These are phyloP conservation scores for Cicer chorassanicum DNA, from an alignment of 306 rosid genomes.

Conservation along the genomic window DNA sequence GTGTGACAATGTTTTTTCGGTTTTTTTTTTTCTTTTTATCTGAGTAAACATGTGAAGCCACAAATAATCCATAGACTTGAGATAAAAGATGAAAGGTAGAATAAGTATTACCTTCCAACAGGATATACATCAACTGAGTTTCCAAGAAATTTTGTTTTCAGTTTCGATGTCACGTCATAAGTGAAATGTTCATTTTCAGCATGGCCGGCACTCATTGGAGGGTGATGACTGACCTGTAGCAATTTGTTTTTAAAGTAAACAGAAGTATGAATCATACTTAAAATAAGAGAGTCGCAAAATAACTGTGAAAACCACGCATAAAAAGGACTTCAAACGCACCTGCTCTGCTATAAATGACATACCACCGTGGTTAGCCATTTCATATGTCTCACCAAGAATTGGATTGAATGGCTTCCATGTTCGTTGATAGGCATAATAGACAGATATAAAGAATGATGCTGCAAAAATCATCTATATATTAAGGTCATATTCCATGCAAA, in stretches of 20 bases:
- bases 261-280: conserved; percentile 38
- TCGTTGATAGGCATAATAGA: conserved; percentile 83
- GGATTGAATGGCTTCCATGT: conserved; percentile 99
- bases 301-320: conserved; percentile 24
- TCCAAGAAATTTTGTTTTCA: conserved; percentile 92
- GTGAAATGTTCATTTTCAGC: conserved; percentile 93
- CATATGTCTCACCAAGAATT: conserved; percentile 98
- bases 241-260: conserved; percentile 33
- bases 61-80: conserved; percentile 14
- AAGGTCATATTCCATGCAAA: conserved; percentile 35
- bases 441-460: conserved; percentile 96
- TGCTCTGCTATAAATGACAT: conserved; percentile 85
- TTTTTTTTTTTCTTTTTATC: no score
- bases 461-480: conserved; percentile 46
- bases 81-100: not conserved
- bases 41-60: not conserved
- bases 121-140: conserved; percentile 89
- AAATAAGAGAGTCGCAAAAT: conserved; percentile 6
- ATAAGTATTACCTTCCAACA: conserved; percentile 74
- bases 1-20: no score
- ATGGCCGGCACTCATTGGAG: conserved; percentile 96
- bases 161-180: conserved; percentile 89
- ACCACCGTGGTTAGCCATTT: conserved; percentile 79
- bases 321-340: conserved; percentile 51
- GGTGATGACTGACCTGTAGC: conserved; percentile 93